Percentiles rank a stretch among this genome's conserved stretches.
Evolutionary conservation across 192 early-diverging fungal genomes (phyloP).

Genomic region (Linnemannia schmuckeri): DNA sequence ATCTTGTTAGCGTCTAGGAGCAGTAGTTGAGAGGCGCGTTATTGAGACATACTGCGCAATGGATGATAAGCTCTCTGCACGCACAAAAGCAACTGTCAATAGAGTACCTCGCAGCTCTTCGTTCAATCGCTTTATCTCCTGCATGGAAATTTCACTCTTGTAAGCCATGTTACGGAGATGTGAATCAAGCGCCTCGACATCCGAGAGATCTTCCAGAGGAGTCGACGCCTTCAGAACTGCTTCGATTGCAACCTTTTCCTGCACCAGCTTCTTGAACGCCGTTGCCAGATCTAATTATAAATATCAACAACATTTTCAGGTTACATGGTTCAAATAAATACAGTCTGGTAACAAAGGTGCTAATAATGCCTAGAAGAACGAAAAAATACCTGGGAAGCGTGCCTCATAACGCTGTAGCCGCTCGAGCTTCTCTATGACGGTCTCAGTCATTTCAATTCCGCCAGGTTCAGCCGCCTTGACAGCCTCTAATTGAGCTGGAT

Average conservation of each 20-base stretch:
- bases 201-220: slow-evolving; percentile 49
- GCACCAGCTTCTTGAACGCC: slow-evolving; percentile 55
- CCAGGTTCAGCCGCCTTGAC: slow-evolving; percentile 52
- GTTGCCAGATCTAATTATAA: slow-evolving; percentile 41
- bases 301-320: neutral
- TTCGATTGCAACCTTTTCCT: slow-evolving; percentile 57
- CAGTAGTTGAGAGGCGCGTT: neutral
- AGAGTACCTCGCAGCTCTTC: slow-evolving; percentile 42
- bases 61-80: neutral
- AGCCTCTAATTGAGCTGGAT: slow-evolving; percentile 36
- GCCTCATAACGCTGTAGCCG: slow-evolving; percentile 55
- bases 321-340: too few species aligned
- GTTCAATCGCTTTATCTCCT: slow-evolving; percentile 55
- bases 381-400: slow-evolving; percentile 48
- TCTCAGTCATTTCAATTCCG: slow-evolving; percentile 43
- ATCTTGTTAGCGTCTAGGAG: slow-evolving; percentile 32
- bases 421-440: slow-evolving; percentile 49
- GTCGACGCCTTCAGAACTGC: slow-evolving; percentile 51
- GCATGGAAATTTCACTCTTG: slow-evolving; percentile 57
- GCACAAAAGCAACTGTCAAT: neutral
- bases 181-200: slow-evolving; percentile 56
- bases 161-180: slow-evolving; percentile 56
- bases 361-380: neutral
- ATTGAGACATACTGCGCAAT: too few species aligned
- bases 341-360: too few species aligned